These are phyloP conservation scores for Phytophthora hibernalis DNA, from an alignment of 352 stramenopile species.

Conservation along the genomic window DNA sequence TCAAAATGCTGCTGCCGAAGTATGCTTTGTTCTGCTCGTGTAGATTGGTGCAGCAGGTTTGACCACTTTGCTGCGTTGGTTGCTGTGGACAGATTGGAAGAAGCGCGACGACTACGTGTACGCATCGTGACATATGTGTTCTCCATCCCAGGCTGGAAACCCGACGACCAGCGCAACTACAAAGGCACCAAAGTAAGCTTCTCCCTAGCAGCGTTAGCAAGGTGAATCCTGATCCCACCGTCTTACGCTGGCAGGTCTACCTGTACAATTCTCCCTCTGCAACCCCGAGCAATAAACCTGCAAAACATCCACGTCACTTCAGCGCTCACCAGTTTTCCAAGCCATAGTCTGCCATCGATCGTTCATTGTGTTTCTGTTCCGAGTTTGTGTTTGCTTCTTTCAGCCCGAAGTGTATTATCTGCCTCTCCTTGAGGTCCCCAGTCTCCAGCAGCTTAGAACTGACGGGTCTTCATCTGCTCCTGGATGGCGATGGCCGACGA, in stretches of 20 bases:
- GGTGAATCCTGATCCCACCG: background rate
- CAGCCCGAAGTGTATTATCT: conserved; percentile 8
- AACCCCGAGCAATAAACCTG: conserved; percentile 13
- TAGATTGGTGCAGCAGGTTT: background rate
- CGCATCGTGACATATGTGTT: conserved; percentile 89
- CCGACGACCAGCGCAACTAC: conserved; percentile 62
- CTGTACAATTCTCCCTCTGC: conserved; percentile 52
- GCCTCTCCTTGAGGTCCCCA: background rate
- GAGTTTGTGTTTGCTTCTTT: too few species aligned
- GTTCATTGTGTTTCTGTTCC: conserved; percentile 42
- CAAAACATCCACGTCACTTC: background rate
- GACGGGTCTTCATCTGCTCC: conserved; percentile 79
- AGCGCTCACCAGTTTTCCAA: background rate
- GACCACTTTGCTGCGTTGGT: background rate
- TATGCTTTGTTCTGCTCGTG: conserved; percentile 22
- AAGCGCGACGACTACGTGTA: conserved; percentile 60
- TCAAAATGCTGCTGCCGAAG: conserved; percentile 79
- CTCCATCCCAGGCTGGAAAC: conserved; percentile 76
- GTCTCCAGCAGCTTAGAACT: conserved; percentile 64
- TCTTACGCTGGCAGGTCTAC: conserved; percentile 51
- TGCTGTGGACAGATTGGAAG: conserved; percentile 58
- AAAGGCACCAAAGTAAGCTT: conserved; percentile 84
- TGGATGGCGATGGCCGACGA: conserved; percentile 83
- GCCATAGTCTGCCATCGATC: conserved; percentile 22
- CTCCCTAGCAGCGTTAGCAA: background rate